These are phyloP conservation scores for Mycena maculata DNA, from an alignment of 768 basidiomycete genomes.

Conservation along the genomic window DNA sequence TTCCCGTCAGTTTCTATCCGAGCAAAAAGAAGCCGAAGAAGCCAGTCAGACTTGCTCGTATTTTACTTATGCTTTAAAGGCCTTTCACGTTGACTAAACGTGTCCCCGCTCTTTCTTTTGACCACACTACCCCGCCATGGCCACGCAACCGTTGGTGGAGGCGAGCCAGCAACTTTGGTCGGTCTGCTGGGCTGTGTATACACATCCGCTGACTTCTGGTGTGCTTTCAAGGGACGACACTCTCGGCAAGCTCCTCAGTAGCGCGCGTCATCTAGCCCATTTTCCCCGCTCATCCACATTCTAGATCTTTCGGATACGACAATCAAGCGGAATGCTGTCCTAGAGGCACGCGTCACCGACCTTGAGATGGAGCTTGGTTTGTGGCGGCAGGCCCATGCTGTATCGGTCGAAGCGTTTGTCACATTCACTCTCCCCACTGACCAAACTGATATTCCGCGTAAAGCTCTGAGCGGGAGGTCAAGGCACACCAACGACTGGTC, in stretches of 20 bases:
- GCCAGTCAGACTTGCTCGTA: conserved; percentile 47
- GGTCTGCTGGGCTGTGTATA: conserved; percentile 39
- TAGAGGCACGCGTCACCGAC: conserved; percentile 73
- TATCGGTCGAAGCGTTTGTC: conserved; percentile 61
- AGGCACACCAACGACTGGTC: conserved; percentile 76
- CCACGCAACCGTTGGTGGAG: conserved; percentile 67
- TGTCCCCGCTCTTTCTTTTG: conserved; percentile 42
- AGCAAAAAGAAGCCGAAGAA: conserved; percentile 64
- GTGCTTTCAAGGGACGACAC: conserved; percentile 68
- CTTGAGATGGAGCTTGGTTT: conserved; percentile 76
- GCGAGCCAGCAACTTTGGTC: conserved; percentile 71
- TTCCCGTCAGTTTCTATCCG: conserved; percentile 62
- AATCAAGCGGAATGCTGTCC: conserved; percentile 69
- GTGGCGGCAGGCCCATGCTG: conserved; percentile 78
- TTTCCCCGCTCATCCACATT: conserved; percentile 5
- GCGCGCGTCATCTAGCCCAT: conserved; percentile 19
- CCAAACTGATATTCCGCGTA: background rate
- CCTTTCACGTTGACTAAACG: conserved; percentile 53
- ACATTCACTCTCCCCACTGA: background rate
- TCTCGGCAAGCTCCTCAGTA: conserved; percentile 71
- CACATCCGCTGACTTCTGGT: conserved; percentile 33
- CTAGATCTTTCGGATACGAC: conserved; percentile 74
- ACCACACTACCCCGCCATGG: conserved; percentile 55
- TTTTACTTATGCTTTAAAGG: conserved; percentile 51
- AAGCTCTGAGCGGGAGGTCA: conserved; percentile 66